These are phyloP conservation scores for Pichia sp. DNA, from an alignment of 1,139 yeast species.

Conservation along the genomic window DNA sequence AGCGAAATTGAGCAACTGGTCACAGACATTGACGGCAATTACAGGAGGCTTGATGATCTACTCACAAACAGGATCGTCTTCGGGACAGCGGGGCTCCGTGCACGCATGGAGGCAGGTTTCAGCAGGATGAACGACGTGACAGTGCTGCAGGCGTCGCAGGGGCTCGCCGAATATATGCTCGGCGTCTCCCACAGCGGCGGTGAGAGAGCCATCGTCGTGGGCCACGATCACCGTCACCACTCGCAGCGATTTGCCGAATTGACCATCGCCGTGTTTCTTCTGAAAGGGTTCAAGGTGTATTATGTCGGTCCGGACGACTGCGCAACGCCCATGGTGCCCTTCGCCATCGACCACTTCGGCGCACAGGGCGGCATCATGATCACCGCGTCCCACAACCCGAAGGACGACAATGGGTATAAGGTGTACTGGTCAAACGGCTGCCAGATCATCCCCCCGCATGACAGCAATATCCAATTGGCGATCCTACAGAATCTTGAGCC, in stretches of 20 bases:
- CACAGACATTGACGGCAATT: slow-evolving; percentile 32
- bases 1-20: slow-evolving; percentile 53
- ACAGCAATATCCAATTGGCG: slow-evolving; percentile 59
- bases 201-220: slow-evolving; percentile 57
- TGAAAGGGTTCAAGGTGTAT: slow-evolving; percentile 66
- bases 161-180: slow-evolving; percentile 59
- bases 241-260: slow-evolving; percentile 77
- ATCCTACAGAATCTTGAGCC: slow-evolving; percentile 64
- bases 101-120: slow-evolving; percentile 88
- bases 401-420: slow-evolving; percentile 88
- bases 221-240: slow-evolving; percentile 87
- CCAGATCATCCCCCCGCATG: slow-evolving; percentile 93
- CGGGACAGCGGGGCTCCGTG: slow-evolving; percentile 90
- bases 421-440: slow-evolving; percentile 93
- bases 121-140: slow-evolving; percentile 87
- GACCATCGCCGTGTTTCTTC: slow-evolving; percentile 68
- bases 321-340: slow-evolving; percentile 93
- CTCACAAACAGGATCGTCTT: slow-evolving; percentile 63
- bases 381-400: slow-evolving; percentile 96
- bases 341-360: slow-evolving; percentile 58
- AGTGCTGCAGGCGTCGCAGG: slow-evolving; percentile 88
- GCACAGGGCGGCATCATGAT: slow-evolving; percentile 91
- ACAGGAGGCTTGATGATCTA: slow-evolving; percentile 47
- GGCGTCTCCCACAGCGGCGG: slow-evolving; percentile 26
- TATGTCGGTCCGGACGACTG: slow-evolving; percentile 55